A percentile compares a stretch with the other conserved stretches of the same genome.
These are phyloP conservation scores for Yarrowia hollandica DNA, from an alignment of 805 yeast genomes.

Conservation along the genomic window DNA sequence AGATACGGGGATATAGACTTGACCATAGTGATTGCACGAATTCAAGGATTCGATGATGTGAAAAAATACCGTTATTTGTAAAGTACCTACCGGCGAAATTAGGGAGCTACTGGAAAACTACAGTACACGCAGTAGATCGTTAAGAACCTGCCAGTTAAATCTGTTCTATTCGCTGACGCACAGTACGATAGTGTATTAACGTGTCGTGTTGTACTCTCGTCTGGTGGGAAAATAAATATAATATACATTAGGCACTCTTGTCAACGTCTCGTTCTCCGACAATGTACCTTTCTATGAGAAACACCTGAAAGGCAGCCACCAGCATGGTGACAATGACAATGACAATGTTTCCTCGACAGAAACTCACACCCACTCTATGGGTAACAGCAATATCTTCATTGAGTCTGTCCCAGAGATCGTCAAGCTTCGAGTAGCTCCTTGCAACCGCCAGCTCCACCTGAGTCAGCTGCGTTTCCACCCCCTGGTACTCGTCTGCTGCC, in stretches of 20 bases:
- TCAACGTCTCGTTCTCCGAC: neutral
- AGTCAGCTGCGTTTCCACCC: neutral
- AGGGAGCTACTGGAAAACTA: no score
- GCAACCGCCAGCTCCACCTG: slow-evolving; percentile 10
- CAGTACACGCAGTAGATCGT: no score
- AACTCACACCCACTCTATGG: neutral
- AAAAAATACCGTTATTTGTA: no score
- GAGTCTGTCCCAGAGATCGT: slow-evolving; percentile 1
- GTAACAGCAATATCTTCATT: neutral
- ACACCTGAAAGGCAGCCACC: neutral
- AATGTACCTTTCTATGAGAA: neutral
- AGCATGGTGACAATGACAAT: neutral
- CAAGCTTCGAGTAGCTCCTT: neutral
- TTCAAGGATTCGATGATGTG: no score
- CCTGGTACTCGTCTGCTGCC: neutral
- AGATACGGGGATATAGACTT: no score
- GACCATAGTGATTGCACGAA: no score
- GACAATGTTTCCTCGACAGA: neutral
- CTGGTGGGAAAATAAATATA: slow-evolving; percentile 15
- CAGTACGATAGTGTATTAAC: neutral
- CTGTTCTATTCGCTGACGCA: no score
- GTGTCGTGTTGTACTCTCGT: neutral
- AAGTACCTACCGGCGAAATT: no score
- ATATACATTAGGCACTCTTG: slow-evolving; percentile 11
- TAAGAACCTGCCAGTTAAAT: no score